Evolutionary conservation across 2,329 filamentous ascomycete species (phyloP).

Genomic region (Monosporascus sp.): DNA sequence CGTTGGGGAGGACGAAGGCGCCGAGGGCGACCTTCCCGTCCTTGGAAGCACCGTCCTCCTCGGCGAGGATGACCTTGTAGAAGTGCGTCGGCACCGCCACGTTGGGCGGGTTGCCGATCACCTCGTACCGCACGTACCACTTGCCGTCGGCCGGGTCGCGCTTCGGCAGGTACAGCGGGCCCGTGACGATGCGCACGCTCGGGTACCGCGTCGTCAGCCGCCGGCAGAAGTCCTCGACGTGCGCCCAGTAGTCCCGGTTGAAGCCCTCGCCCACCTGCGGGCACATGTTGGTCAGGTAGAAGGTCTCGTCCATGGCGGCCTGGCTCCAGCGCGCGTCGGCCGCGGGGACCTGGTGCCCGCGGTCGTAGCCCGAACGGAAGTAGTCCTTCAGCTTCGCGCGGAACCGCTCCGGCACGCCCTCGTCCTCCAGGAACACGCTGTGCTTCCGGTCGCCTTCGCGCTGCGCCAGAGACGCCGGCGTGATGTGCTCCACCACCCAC

Average conservation of each 20-base stretch:
- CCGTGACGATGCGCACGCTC: slow-evolving; percentile 85
- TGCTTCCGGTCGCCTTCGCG: slow-evolving; percentile 79
- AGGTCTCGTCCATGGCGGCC: slow-evolving; percentile 90
- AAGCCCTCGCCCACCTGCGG: slow-evolving; percentile 97
- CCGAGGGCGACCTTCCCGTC: slow-evolving; percentile 73
- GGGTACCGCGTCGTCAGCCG: slow-evolving; percentile 77
- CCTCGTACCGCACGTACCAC: slow-evolving; percentile 93
- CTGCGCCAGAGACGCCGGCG: slow-evolving; percentile 70
- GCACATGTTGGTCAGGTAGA: slow-evolving; percentile 93
- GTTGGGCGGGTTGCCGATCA: slow-evolving; percentile 89
- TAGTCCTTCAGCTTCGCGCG: slow-evolving; percentile 90
- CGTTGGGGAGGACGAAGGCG: slow-evolving; percentile 94
- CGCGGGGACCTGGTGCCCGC: slow-evolving; percentile 94
- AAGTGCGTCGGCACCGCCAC: slow-evolving; percentile 97
- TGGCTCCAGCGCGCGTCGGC: slow-evolving; percentile 97
- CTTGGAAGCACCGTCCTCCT: slow-evolving; percentile 58
- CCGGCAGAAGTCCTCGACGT: slow-evolving; percentile 96
- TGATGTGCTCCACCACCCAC: slow-evolving; percentile 97
- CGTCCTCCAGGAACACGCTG: slow-evolving; percentile 79
- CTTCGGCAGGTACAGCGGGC: slow-evolving; percentile 87
- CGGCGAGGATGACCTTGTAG: slow-evolving; percentile 97
- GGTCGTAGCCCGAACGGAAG: slow-evolving; percentile 88
- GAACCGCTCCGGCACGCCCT: slow-evolving; percentile 75
- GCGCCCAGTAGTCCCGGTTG: slow-evolving; percentile 98
- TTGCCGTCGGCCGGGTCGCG: slow-evolving; percentile 79